Evolutionary conservation across 2,329 filamentous ascomycete genomes (phyloP).

Genomic region (Cercospora canescens): DNA sequence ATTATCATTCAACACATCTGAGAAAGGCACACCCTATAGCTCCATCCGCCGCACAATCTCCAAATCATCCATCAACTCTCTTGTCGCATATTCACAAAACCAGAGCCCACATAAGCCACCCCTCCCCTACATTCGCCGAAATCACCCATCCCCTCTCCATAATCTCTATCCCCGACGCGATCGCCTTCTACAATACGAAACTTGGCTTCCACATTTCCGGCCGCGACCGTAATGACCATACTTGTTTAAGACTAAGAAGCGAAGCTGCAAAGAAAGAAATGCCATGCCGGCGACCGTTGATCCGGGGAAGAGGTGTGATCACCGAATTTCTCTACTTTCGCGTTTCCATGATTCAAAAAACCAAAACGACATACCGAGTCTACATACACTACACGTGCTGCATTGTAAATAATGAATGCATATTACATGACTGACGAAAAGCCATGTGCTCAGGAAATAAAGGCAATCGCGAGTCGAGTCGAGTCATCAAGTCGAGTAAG

Average conservation of each 20-base stretch:
- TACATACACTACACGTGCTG: too few species aligned
- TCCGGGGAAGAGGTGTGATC: too few species aligned
- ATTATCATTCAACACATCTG: neutral
- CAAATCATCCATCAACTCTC: neutral
- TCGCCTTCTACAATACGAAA: slow-evolving; percentile 13
- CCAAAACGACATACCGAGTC: too few species aligned
- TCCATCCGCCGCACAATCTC: neutral
- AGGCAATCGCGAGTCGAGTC: too few species aligned
- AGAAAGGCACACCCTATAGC: neutral
- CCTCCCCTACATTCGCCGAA: slow-evolving; percentile 7
- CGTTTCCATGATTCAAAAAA: too few species aligned
- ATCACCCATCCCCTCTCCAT: slow-evolving; percentile 15
- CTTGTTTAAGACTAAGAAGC: slow-evolving; percentile 3
- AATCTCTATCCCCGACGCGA: slow-evolving; percentile 4
- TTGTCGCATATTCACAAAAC: accelerated
- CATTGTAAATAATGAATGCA: too few species aligned
- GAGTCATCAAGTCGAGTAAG: too few species aligned
- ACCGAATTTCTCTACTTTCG: too few species aligned
- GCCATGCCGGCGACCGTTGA: too few species aligned
- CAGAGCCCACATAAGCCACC: neutral
- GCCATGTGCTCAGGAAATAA: too few species aligned
- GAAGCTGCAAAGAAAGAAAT: slow-evolving; percentile 1
- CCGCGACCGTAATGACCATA: slow-evolving; percentile 14
- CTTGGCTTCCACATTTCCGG: slow-evolving; percentile 14
- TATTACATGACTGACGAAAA: too few species aligned